These are phyloP conservation scores for Tulasnella sp. DNA, from an alignment of 768 basidiomycete genomes.

Conservation along the genomic window DNA sequence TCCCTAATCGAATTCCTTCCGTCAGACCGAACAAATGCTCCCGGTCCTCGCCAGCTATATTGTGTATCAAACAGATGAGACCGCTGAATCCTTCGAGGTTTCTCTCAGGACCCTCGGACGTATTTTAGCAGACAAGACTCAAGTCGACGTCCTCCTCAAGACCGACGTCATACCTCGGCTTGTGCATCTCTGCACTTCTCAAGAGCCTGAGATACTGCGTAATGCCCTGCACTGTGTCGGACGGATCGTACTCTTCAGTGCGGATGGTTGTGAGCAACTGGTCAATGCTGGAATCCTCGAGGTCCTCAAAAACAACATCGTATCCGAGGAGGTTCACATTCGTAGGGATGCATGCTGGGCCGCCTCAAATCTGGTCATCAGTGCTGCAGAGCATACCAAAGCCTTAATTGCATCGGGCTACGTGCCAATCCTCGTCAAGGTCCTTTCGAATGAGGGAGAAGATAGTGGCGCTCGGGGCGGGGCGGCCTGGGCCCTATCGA, in stretches of 20 bases:
- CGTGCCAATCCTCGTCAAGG: too few relatives aligned
- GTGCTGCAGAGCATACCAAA: too few relatives aligned
- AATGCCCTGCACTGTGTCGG: neutral
- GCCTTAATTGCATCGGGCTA: too few relatives aligned
- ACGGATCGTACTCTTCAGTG: neutral
- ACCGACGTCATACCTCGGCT: neutral
- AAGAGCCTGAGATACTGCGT: neutral
- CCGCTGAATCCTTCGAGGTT: neutral
- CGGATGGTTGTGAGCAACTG: neutral
- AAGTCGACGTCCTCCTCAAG: neutral
- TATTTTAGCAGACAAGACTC: neutral
- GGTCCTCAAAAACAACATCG: too few relatives aligned
- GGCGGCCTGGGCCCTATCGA: neutral
- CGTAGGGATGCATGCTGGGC: too few relatives aligned
- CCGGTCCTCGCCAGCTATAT: neutral
- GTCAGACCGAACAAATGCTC: neutral
- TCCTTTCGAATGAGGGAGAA: too few relatives aligned
- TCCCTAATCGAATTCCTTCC: neutral
- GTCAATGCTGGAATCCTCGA: neutral
- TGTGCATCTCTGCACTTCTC: neutral
- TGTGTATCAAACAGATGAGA: neutral
- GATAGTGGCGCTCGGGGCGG: too few relatives aligned
- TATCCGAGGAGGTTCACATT: too few relatives aligned
- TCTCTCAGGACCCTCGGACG: neutral
- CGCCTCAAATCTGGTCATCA: too few relatives aligned